Evolutionary conservation across 257 asterid genomes (phyloP).

Genomic region (Plectranthus barbatus): DNA sequence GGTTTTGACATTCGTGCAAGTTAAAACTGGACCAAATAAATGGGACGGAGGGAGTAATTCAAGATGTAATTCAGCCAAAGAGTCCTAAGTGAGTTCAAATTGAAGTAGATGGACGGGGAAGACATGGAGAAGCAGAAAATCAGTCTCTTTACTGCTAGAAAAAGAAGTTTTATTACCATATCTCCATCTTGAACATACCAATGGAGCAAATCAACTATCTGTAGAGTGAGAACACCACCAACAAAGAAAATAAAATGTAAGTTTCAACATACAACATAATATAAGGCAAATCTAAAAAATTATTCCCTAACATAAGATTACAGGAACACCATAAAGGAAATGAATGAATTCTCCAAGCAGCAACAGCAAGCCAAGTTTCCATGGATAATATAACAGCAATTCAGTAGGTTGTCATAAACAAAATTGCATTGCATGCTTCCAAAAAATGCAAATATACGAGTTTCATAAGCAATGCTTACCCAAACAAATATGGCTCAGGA

Average conservation of each 20-base stretch:
- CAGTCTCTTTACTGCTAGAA: too few relatives aligned
- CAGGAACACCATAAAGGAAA: neutral
- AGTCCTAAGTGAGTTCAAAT: neutral
- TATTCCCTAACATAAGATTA: neutral
- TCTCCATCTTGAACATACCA: constrained; percentile 78
- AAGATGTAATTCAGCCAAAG: neutral
- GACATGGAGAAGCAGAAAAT: neutral
- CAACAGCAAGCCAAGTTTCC: neutral
- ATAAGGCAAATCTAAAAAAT: neutral
- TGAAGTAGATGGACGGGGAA: neutral
- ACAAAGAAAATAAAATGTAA: neutral
- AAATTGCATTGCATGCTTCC: neutral
- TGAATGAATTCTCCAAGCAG: neutral
- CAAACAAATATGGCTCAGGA: too few relatives aligned
- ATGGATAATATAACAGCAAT: neutral
- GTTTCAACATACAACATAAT: neutral
- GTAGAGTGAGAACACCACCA: constrained; percentile 26
- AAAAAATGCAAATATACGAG: neutral
- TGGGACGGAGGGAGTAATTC: neutral
- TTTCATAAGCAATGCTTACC: neutral
- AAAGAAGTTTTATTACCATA: constrained; percentile 56
- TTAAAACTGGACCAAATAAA: too few relatives aligned
- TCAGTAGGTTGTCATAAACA: neutral
- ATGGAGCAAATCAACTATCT: constrained; percentile 76
- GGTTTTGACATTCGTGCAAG: too few relatives aligned